Percentiles rank a stretch among this genome's conserved stretches.
Conservation (phyloP, 257 asterid genomes). For the Echites panduratus region DNA sequence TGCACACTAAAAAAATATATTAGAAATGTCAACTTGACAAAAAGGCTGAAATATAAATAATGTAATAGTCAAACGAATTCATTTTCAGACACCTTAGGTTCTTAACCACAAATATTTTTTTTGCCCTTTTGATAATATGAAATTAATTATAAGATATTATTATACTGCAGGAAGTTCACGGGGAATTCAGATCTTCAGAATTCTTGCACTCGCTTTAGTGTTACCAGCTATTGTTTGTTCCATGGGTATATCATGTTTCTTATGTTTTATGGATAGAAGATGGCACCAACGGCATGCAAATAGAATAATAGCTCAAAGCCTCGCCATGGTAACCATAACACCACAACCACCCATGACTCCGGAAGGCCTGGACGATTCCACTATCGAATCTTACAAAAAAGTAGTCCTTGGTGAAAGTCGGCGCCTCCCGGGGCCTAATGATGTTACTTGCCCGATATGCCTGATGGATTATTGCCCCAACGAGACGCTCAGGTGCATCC, state of each 20-base stretch:
- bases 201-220: slow-evolving; percentile 22
- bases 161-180: slow-evolving; percentile 20
- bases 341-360: slow-evolving; percentile 11
- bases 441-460: slow-evolving; percentile 69
- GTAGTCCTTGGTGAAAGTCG: slow-evolving; percentile 65
- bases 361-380: slow-evolving; percentile 57
- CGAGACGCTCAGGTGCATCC: slow-evolving; percentile 55
- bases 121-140: no score
- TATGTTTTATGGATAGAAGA: slow-evolving; percentile 11
- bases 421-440: slow-evolving; percentile 57
- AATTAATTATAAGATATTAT: no score
- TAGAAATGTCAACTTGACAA: slow-evolving; percentile 5
- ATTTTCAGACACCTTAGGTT: background rate
- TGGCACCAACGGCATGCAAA: background rate
- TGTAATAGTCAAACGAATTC: background rate
- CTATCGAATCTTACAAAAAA: slow-evolving; percentile 56
- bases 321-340: slow-evolving; percentile 17
- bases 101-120: no score
- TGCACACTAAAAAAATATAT: background rate
- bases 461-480: slow-evolving; percentile 56
- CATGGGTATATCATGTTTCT: slow-evolving; percentile 20
- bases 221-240: slow-evolving; percentile 29
- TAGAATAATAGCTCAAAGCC: slow-evolving; percentile 15
- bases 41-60: background rate
- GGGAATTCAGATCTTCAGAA: slow-evolving; percentile 11